phyloP scores from a whole-genome alignment of 2,329 filamentous ascomycete genomes.

The Xylariaceae sp. region DNA sequence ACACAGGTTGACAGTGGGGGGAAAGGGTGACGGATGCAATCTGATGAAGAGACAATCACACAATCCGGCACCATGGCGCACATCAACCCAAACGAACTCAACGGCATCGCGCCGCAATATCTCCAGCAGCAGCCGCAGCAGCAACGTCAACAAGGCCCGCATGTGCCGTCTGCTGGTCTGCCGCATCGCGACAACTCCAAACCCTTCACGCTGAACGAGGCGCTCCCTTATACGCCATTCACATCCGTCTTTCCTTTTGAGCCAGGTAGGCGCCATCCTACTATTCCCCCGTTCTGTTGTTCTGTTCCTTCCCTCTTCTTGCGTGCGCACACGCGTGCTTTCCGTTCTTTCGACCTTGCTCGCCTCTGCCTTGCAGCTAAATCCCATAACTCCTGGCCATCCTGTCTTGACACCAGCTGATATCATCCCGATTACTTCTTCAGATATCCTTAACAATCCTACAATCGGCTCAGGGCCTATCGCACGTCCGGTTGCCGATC shows the following conservation, averaged over 20 bases:
- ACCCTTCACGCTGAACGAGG: slow-evolving; percentile 66
- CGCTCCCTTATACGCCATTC: slow-evolving; percentile 77
- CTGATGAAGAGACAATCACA: too few species aligned
- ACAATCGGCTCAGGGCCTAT: slow-evolving; percentile 53
- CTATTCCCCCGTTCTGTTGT: background rate
- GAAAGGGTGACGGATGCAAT: too few species aligned
- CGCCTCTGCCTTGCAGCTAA: too few species aligned
- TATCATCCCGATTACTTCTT: slow-evolving; percentile 7
- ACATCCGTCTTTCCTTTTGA: slow-evolving; percentile 76
- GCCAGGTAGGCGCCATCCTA: slow-evolving; percentile 50
- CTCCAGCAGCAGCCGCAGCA: slow-evolving; percentile 4
- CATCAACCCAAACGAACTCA: slow-evolving; percentile 16
- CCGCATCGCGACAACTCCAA: slow-evolving; percentile 17
- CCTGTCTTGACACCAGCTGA: slow-evolving; percentile 11
- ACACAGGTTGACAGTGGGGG: too few species aligned
- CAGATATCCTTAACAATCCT: slow-evolving; percentile 64
- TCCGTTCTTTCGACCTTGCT: background rate
- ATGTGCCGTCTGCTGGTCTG: slow-evolving; percentile 1
- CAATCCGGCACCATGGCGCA: slow-evolving; percentile 20
- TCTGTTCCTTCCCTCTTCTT: slow-evolving; percentile 4
- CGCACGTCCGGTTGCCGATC: slow-evolving; percentile 44
- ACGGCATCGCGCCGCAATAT: slow-evolving; percentile 23
- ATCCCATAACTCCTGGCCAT: background rate
- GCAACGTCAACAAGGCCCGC: slow-evolving; percentile 1
- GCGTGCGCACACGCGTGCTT: background rate